Evolutionary conservation across 805 yeast genomes (phyloP), one percentile per base, ranked within the genome.

Genomic region (Candida xiaguanensis): DNA sequence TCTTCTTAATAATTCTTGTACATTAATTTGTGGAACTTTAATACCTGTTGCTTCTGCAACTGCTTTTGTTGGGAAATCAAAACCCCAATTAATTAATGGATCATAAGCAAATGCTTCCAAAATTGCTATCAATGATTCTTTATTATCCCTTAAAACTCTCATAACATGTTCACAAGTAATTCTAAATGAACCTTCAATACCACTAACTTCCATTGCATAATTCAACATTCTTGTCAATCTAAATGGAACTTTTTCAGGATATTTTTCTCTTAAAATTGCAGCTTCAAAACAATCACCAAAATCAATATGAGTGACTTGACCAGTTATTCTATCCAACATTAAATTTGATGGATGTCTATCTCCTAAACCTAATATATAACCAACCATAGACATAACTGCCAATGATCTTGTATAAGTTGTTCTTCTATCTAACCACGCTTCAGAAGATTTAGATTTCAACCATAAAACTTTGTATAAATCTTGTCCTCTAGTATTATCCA

Each of bases 201-300:
- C 99, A 63, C 96, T 85, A 2, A 93, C 98, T 59, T 95, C 99
- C 97, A 93, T 91, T 0, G 98, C 99, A 59, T 89, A 89, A 16
- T 95, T 89, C 48, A 95, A 72, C 99, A 93, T 93, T 61, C 99
- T 73, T 0, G 99, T 93, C 42, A 93, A 73, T 59, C 99, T 75
- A 69, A 93, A 93, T 6, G 99, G 99, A 17, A 93, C 99, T 59
- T 90, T 91, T 55, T 93, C 99, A 0, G 99, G 99, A 60, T 85
- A 95, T 58, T 93, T 93, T 51, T 95, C 99, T 49, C 99, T 78
- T 44, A 93, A 65, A 36, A 91, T 89, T 0, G 99, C 99, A 2
- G 98, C 96, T 59, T 93, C 99, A 55, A 93, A 93, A 75, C 99
- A 93, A 59, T 93, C 99, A 49, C 99, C 99, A 63, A 91, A 93